Percentiles rank a stretch among this genome's conserved stretches.
Conservation (phyloP, 1,139 yeast genomes). For the Nadsonia starkeyi-henricii region DNA sequence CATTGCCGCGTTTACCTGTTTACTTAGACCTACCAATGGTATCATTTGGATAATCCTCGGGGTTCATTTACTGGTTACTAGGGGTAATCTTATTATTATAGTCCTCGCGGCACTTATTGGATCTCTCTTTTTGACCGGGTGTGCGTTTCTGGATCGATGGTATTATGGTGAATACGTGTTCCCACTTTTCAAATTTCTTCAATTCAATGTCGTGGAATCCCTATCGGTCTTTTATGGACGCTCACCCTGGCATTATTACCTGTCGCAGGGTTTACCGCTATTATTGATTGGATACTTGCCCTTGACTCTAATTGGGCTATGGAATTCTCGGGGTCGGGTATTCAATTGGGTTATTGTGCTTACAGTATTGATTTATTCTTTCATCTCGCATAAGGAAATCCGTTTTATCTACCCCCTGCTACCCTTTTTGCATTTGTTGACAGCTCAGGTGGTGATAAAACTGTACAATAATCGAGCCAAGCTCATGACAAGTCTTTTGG, state of each 20-base stretch:
- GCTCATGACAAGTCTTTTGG: slow-evolving; percentile 7
- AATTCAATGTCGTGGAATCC: slow-evolving; percentile 61
- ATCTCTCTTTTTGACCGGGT: slow-evolving; percentile 23
- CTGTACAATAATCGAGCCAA: not conserved
- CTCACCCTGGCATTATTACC: slow-evolving; percentile 76
- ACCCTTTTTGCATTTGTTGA: slow-evolving; percentile 43
- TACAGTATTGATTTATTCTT: slow-evolving; percentile 44
- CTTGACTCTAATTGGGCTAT: slow-evolving; percentile 33
- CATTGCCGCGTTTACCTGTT: slow-evolving; percentile 20
- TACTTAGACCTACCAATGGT: slow-evolving; percentile 74
- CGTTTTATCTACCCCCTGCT: slow-evolving; percentile 79
- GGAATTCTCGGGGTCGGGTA: slow-evolving; percentile 15
- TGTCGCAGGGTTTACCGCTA: slow-evolving; percentile 71
- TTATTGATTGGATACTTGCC: slow-evolving; percentile 58
- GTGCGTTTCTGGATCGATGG: slow-evolving; percentile 36
- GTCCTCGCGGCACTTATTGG: slow-evolving; percentile 17
- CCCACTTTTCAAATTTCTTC: slow-evolving; percentile 56
- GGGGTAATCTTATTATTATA: slow-evolving; percentile 11
- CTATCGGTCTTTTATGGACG: slow-evolving; percentile 75
- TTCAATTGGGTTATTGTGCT: slow-evolving; percentile 23
- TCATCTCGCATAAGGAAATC: slow-evolving; percentile 74
- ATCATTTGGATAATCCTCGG: slow-evolving; percentile 63
- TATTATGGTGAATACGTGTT: slow-evolving; percentile 46
- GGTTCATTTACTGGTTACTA: slow-evolving; percentile 17
- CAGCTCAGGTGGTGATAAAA: slow-evolving; percentile 11